Conservation (phyloP, 306 rosid genomes). For the Prinsepia uniflora region DNA sequence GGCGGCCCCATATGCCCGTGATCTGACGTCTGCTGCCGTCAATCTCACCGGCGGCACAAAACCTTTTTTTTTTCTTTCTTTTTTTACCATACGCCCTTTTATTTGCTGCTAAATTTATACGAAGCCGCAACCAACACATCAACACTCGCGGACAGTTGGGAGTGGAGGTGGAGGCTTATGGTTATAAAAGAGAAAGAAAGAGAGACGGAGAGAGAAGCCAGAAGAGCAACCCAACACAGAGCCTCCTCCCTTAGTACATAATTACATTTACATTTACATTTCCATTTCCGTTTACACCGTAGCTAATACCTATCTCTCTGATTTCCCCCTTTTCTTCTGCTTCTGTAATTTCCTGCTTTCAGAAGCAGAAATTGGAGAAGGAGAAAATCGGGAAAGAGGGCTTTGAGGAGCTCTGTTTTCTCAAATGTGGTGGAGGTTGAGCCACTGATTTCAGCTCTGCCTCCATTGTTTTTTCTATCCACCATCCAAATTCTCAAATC, state of each 20-base stretch:
- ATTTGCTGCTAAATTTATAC: neutral
- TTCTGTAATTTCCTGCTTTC: constrained; percentile 34
- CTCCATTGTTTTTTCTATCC: constrained; percentile 35
- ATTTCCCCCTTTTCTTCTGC: constrained; percentile 22
- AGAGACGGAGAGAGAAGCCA: constrained; percentile 11
- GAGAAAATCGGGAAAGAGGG: neutral
- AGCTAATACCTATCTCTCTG: constrained; percentile 13
- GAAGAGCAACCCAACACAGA: neutral
- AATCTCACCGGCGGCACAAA: neutral
- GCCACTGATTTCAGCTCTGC: constrained; percentile 37
- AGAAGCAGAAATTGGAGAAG: constrained; percentile 24
- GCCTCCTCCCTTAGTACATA: constrained; percentile 10
- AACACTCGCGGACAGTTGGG: constrained; percentile 26
- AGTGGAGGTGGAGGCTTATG: constrained; percentile 23
- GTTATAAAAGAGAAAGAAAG: constrained; percentile 33
- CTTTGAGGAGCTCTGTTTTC: constrained; percentile 7
- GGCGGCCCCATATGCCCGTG: neutral
- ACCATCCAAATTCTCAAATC: constrained; percentile 29
- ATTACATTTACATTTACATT: neutral
- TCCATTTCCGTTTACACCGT: neutral
- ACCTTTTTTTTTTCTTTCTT: neutral
- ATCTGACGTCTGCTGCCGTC: neutral
- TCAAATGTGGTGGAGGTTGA: constrained; percentile 24
- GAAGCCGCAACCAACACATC: constrained; percentile 5
- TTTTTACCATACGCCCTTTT: neutral